Base-by-base conservation (phyloP, 306 rosid species). In the Cucurbita pepo region DNA sequence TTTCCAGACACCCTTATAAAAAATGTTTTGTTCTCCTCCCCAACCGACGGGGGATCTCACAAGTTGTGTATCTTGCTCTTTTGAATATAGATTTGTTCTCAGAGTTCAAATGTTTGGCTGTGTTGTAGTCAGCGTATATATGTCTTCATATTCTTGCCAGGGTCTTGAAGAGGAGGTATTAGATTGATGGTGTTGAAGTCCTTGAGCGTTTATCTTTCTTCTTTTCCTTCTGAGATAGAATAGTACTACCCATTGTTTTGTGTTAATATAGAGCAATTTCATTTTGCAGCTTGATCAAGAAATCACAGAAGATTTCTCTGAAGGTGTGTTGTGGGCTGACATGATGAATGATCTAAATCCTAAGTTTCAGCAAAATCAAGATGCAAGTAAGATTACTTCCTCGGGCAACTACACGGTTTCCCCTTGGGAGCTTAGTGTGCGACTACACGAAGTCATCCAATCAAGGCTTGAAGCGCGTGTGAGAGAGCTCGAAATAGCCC, bases 401-500 rank as follows among this genome's bases (percentile, higher is more conserved):
- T 81, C 82, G 19, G 84, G 76, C 34, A 82, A 88, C 81, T 84
- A 83, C 81, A 88, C 87, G 38, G 95, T 92, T 73, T 86, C 91
- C n/a, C 89, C 97, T 14, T 75, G 76, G 65, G 91, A 86, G 82
- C 84, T 92, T 67, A 86, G 80, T 64, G 48, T 92, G 73, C 87
- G 87, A 22, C 81, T 92, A 76, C 96, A 92, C 30, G 88, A 86
- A 79, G 82, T 92, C 58, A 84, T 90, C 58, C 88, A 90, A 83
- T 84, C 85, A 30, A 84, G 92, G 50, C 92, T 92, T 0, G 87
- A 88, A 81, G 82, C 83, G 25, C 95, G 83, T 40, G 87, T 88
- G 21, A 72, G 86, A 75, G 95, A 92, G 67, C 97, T 92, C 50
- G 97, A 92, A 82, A 58, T 76, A 22, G 89, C 95, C 11, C 88